Base-by-base conservation (phyloP, 1,284 basidiomycete genomes). In the Golubevia sp. region DNA sequence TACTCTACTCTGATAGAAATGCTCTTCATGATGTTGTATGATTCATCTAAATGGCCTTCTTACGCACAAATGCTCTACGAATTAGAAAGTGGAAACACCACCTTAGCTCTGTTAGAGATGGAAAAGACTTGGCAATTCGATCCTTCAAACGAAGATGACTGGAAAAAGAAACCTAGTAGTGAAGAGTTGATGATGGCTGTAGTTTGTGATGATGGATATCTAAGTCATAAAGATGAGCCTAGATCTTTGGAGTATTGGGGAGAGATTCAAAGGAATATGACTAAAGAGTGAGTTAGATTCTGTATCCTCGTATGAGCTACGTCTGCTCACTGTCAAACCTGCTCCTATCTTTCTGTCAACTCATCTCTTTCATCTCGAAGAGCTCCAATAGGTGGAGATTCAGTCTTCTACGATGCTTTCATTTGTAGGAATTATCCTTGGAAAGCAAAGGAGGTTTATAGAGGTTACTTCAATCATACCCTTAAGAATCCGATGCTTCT, bases 351-450 rank as follows among this genome's bases (percentile, higher is more conserved):
- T n/a, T n/a, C n/a, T n/a, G n/a, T n/a, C n/a, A n/a, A n/a, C n/a
- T n/a, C 30, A 5, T 34, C 30, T 34, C 30, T 34, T 34, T 34
- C 5, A 72, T 72, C 68, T 2, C 0, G 2, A 15, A 53, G 63
- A 49, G 59, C 58, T 21, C 66, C 64, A 23, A 67, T 72, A 30
- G 70, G 64, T 20, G 70, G 70, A 18, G 56, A 72, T 49, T 44
- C 52, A 0, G 55, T 67, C 27, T 69, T 72, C 56, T 60, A 49
- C 20, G 67, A 72, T 54, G 62, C 70, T 30, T 62, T 72, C 0
- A 63, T 68, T 18, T 72, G 70, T 30, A 61, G 70, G 11, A 64
- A 72, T 23, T 72, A 60, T 62, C 30, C 38, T 18, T 62, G 59
- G 7, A 20, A 63, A 1, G 64, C 70, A 26, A 64, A 58, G 2